Evolutionary conservation across 257 asterid genomes (phyloP), one percentile per base, ranked within the genome.

Genomic region (Solanum dulcamara): DNA sequence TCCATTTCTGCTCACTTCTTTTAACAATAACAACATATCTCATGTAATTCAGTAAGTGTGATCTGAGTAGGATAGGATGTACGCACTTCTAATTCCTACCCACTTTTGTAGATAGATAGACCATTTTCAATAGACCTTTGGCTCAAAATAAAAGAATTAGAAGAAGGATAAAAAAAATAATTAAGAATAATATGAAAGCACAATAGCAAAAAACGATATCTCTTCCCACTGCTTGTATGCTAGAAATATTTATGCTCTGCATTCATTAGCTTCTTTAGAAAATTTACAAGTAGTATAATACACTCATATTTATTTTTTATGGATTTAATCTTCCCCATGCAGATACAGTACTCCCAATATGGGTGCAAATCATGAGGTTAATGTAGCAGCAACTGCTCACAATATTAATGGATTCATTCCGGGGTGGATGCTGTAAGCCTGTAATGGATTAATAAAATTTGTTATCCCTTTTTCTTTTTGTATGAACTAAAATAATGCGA

Each of bases 321-420:
- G 15, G 6, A n/a, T 81, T 81, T 60, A 35, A 26, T 24, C 7
- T 35, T 80, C 22, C 12, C 32, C 10, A 81, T 55, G 53, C 83
- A 86, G 89, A 64, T 87, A 84, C 53, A 66, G 18, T n/a, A n/a
- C n/a, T 59, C 87, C 44, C 12, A 66, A 6, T 14, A 85, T 26
- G 59, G 84, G 84, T 42, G 66, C 84, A 51, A 57, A 10, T 57
- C 66, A 57, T 57, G 66, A 57, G 30, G 30, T 57, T n/a, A 60
- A 22, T 40, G 83, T 74, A 6, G 48, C 84, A 40, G 5, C 80
- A 28, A 37, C 72, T 22, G 71, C 40, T 48, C 84, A 85, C 1
- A 72, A 72, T 82, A 68, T 87, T 33, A 85, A 85, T 85, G 89
- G 89, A 85, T 87, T 46, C 51, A 80, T 87, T 71, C 88, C 84